Conservation (phyloP, 768 basidiomycete species). For the Sarcodon sp. region DNA sequence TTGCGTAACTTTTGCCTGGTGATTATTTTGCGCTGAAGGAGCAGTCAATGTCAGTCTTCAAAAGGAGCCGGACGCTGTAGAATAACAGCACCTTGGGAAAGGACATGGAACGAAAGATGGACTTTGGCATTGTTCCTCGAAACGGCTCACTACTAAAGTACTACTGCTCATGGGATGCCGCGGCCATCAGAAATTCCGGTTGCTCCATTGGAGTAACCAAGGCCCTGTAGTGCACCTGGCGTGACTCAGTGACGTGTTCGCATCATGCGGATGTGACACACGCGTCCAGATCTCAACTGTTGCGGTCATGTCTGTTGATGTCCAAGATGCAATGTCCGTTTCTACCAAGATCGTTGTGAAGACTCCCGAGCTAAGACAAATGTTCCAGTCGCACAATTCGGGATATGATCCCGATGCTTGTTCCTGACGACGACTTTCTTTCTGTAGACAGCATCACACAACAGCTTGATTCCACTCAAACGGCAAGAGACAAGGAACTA, state of each 20-base stretch:
- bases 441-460: conserved; percentile 67
- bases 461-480: conserved; percentile 44
- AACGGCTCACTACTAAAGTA: no score
- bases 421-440: conserved; percentile 68
- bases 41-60: not conserved
- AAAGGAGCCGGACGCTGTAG: not conserved
- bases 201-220: no score
- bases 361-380: not conserved
- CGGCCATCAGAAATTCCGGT: no score
- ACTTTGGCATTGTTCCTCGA: no score
- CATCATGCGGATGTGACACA: no score
- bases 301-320: not conserved
- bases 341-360: not conserved
- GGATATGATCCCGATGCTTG: conserved; percentile 61
- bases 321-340: not conserved
- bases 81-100: not conserved
- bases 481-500: conserved; percentile 47
- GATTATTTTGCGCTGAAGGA: conserved; percentile 13
- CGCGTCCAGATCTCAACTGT: no score
- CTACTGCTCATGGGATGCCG: no score
- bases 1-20: conserved; percentile 14
- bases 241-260: no score
- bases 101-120: not conserved
- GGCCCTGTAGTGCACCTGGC: no score
- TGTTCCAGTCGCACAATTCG: conserved; percentile 45